phyloP scores from a whole-genome alignment of 768 basidiomycete genomes.

The Floccularia luteovirens region DNA sequence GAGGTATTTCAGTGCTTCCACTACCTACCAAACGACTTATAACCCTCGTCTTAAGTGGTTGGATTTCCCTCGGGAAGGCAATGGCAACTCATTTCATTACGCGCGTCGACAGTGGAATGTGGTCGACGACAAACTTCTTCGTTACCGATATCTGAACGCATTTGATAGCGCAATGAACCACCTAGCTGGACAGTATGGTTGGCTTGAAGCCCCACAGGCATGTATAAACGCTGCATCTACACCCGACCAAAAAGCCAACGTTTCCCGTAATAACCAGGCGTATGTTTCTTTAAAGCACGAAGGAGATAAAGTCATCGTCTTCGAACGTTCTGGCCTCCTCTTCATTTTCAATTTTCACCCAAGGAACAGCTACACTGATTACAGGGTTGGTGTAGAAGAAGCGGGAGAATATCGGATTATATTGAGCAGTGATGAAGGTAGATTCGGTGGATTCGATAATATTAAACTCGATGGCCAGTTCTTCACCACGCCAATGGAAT shows the following conservation, averaged over 20 bases:
- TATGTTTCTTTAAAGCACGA: conserved; percentile 95
- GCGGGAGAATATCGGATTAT: conserved; percentile 81
- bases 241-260: neutral
- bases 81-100: conserved; percentile 93
- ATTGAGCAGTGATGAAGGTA: conserved; percentile 78
- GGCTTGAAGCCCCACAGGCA: conserved; percentile 80
- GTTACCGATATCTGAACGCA: conserved; percentile 92
- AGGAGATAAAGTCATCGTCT: conserved; percentile 86
- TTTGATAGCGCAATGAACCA: conserved; percentile 93
- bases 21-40: neutral
- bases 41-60: conserved; percentile 83
- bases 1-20: conserved; percentile 55
- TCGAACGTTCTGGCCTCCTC: conserved; percentile 86
- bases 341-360: conserved; percentile 99
- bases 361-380: conserved; percentile 85
- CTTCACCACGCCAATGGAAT: conserved; percentile 79
- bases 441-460: conserved; percentile 88
- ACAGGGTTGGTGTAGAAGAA: conserved; percentile 83
- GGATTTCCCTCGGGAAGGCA: conserved; percentile 96
- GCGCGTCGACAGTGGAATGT: conserved; percentile 97
- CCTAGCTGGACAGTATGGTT: conserved; percentile 70
- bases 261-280: conserved; percentile 37
- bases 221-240: conserved; percentile 7
- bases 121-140: conserved; percentile 74
- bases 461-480: conserved; percentile 55